These are phyloP conservation scores for Tetrahymena malaccensis DNA, from an alignment of 73 alveolate species.

Conservation along the genomic window DNA sequence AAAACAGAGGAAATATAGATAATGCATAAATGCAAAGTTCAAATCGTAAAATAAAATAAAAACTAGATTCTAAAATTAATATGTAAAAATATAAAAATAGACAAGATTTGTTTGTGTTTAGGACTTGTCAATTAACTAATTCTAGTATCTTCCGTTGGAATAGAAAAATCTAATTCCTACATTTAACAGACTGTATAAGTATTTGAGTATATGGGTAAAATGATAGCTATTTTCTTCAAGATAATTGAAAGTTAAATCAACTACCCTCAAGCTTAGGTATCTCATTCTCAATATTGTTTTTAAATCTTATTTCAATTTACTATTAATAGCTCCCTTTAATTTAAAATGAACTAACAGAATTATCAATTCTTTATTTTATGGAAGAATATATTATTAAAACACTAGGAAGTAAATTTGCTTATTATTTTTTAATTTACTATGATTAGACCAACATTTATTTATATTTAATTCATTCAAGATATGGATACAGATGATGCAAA, in stretches of 20 bases:
- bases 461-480: background rate
- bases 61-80: background rate
- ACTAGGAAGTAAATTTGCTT: background rate
- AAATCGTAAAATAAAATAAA: background rate
- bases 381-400: background rate
- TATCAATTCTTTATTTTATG: background rate
- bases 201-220: background rate
- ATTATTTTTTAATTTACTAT: background rate
- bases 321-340: background rate
- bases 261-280: background rate
- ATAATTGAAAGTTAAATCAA: background rate
- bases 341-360: background rate
- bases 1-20: background rate
- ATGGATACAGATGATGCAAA: background rate
- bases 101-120: background rate
- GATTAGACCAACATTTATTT: no score
- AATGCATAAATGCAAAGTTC: background rate
- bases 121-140: background rate
- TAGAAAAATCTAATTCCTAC: background rate
- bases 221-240: background rate
- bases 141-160: background rate
- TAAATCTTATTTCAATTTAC: background rate
- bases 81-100: background rate
- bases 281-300: background rate
- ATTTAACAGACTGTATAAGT: background rate